Conservation (phyloP, 2,329 filamentous ascomycete genomes). For the Stagonosporopsis rhizophila region DNA sequence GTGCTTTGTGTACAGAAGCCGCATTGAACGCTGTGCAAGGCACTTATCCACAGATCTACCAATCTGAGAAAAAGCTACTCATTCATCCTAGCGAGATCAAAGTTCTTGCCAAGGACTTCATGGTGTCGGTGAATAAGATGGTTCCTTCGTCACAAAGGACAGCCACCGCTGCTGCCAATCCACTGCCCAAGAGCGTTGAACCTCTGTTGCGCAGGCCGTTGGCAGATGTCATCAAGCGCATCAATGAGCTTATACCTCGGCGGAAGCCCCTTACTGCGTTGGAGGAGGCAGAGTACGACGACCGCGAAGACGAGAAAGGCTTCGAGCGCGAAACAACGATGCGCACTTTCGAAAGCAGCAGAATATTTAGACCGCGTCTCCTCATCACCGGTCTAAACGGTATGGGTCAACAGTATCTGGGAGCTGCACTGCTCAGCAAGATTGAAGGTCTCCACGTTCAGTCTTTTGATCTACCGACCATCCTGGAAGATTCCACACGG, state of each 20-base stretch:
- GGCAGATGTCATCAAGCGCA: conserved; percentile 68
- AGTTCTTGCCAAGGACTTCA: conserved; percentile 92
- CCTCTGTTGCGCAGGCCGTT: conserved; percentile 81
- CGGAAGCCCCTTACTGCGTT: conserved; percentile 87
- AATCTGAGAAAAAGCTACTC: conserved; percentile 84
- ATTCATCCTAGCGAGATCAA: conserved; percentile 86
- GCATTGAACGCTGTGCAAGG: conserved; percentile 94
- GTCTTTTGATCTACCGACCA: conserved; percentile 87
- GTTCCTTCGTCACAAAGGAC: conserved; percentile 93
- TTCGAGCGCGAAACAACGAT: conserved; percentile 83
- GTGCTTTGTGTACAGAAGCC: conserved; percentile 93
- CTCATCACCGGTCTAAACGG: conserved; percentile 82
- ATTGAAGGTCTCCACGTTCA: conserved; percentile 95
- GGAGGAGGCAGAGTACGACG: conserved; percentile 93
- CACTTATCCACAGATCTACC: conserved; percentile 95
- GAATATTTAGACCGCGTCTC: conserved; percentile 86
- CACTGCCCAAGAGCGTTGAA: conserved; percentile 79
- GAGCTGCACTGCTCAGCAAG: conserved; percentile 83
- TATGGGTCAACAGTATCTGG: conserved; percentile 93
- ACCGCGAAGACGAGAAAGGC: conserved; percentile 79
- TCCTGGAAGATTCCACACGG: conserved; percentile 82
- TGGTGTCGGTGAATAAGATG: conserved; percentile 96
- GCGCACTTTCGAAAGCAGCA: conserved; percentile 78
- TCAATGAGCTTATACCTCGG: conserved; percentile 81
- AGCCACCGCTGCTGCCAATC: conserved; percentile 80